Evolutionary conservation across 768 basidiomycete species (phyloP), one percentile per base, ranked within the genome.

Genomic region (Zangia roseola): DNA sequence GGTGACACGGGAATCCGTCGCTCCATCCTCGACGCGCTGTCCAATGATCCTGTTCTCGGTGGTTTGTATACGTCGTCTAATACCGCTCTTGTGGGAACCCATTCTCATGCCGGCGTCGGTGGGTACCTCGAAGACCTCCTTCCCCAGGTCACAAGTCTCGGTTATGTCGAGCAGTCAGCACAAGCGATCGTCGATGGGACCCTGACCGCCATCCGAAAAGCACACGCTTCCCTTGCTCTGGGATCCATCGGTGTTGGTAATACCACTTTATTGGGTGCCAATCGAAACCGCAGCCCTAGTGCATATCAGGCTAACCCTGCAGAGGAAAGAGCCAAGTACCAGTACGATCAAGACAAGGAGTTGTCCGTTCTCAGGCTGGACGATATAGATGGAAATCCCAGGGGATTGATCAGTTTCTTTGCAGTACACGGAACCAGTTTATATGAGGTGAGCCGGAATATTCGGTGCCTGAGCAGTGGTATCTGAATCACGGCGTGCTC

Each of bases 101-200:
- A 91, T 58, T 66, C 82, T 55, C 89, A 91, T 63, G 73, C 84
- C 1, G 88, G 87, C 14, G 88, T 88, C 23, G 88, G 86, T 17
- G 87, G 87, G 0, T 90, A 89, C 68, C 72, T 86, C 38, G 86
- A 90, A 72, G 79, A 89, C 58, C 74, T 91, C 24, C 79, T 91
- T 24, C 87, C 87, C 1, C 88, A 91, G 61, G 53, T 91, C 39
- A 88, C 86, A 1, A 76, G 86, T 7, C 71, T 86, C 2, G 89
- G 88, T 13, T 87, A 86, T 57, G 84, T 91, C 45, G 76, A 76
- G 44, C 76, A 86, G 65, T 81, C 85, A 0, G 87, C 82, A 30
- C 77, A 81, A 49, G 89, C 87, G 5, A 87, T 91, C 56, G 75
- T 90, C 21, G 63, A 75, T 6, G 88, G 87, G 4, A 84, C 83